Percentiles rank a stretch among this genome's conserved stretches.
Conservation (phyloP, 441 rosid genomes). For the Rhodomyrtus psidioides region DNA sequence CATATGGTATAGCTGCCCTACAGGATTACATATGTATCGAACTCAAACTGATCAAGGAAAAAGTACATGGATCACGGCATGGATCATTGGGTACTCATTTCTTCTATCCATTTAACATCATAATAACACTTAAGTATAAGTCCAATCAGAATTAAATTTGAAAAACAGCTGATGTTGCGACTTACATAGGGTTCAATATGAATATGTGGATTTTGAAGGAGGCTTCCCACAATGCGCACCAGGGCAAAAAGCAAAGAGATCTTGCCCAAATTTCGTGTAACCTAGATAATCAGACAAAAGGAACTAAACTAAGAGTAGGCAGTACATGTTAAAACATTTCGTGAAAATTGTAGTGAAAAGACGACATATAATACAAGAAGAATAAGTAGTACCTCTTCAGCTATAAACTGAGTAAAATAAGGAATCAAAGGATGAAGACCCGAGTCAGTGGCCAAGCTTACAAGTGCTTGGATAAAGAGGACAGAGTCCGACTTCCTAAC, state of each 20-base stretch:
- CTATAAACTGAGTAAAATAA: neutral
- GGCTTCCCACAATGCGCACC: neutral
- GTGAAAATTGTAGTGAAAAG: neutral
- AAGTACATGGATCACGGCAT: neutral
- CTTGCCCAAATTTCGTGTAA: neutral
- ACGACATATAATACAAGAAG: neutral
- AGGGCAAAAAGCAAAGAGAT: neutral
- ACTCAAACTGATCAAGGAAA: neutral
- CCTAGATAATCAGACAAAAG: neutral
- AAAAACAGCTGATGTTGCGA: neutral
- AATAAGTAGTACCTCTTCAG: neutral
- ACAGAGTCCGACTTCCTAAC: neutral
- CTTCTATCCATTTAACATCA: neutral
- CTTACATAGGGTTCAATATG: neutral
- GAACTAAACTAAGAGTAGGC: neutral
- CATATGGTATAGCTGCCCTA: neutral
- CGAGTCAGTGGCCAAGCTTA: constrained; percentile 1
- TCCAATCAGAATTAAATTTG: neutral
- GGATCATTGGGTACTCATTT: neutral
- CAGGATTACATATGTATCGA: neutral
- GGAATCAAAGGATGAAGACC: constrained; percentile 1
- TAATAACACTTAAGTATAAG: neutral
- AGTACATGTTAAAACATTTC: neutral
- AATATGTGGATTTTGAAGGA: neutral
- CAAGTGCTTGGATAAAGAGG: neutral